A percentile compares a stretch with the other conserved stretches of the same genome.
These are phyloP conservation scores for Chloris gayana DNA, from an alignment of 176 grass and related monocot genomes.

Conservation along the genomic window DNA sequence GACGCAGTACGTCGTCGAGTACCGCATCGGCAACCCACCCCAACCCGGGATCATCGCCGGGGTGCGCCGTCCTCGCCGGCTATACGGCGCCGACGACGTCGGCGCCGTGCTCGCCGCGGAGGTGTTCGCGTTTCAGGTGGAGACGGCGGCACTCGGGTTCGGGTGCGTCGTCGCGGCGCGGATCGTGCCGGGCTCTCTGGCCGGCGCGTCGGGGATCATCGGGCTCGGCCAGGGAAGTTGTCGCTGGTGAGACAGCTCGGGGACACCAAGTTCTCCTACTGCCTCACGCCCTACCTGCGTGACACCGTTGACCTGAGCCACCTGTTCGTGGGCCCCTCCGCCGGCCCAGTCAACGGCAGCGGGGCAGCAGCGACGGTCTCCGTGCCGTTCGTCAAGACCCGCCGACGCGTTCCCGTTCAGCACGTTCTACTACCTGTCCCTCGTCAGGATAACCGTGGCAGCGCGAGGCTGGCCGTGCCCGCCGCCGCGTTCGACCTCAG, in stretches of 20 bases:
- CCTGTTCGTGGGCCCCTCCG: slow-evolving; percentile 18
- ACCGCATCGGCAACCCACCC: slow-evolving; percentile 15
- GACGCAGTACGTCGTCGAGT: slow-evolving; percentile 25
- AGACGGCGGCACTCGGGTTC: not conserved
- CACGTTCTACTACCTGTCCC: too few species aligned
- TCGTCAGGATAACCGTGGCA: too few species aligned
- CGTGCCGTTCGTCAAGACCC: not conserved
- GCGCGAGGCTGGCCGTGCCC: too few species aligned
- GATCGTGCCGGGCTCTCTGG: not conserved
- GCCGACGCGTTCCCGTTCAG: not conserved
- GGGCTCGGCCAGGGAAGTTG: slow-evolving; percentile 17
- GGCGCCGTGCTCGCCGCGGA: not conserved
- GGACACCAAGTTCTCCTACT: slow-evolving; percentile 35
- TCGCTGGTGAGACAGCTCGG: slow-evolving; percentile 17
- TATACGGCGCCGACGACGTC: too few species aligned
- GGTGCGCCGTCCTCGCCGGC: not conserved
- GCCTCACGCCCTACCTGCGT: slow-evolving; percentile 16
- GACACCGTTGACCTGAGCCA: not conserved
- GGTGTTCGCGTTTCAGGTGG: not conserved
- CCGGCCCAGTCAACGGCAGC: not conserved
- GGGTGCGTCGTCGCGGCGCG: not conserved
- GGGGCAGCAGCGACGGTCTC: not conserved
- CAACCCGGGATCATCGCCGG: slow-evolving; percentile 17
- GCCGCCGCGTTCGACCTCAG: too few species aligned
- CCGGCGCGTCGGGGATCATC: slow-evolving; percentile 27